Evolutionary conservation across 495 filamentous ascomycete species (phyloP).

Genomic region (Xylaria venustula): DNA sequence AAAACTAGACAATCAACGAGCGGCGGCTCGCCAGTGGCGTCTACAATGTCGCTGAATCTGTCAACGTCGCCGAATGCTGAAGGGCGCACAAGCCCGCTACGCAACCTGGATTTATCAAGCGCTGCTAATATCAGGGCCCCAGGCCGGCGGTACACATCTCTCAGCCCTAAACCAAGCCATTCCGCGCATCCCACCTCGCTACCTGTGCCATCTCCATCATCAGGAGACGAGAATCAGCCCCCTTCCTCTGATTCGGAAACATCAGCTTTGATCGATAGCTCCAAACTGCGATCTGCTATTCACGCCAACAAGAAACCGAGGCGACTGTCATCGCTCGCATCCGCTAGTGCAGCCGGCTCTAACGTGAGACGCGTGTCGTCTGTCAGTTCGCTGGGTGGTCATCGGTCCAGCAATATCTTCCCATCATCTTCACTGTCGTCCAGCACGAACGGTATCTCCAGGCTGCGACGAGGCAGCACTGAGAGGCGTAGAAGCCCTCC

Average conservation of each 20-base stretch:
- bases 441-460: slow-evolving; percentile 45
- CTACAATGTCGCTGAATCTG: slow-evolving; percentile 60
- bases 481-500: slow-evolving; percentile 45
- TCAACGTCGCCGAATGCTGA: slow-evolving; percentile 61
- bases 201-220: slow-evolving; percentile 15
- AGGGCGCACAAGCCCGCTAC: slow-evolving; percentile 57
- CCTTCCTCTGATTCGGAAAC: slow-evolving; percentile 47
- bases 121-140: slow-evolving; percentile 42
- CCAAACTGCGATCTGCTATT: slow-evolving; percentile 46
- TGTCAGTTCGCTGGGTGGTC: slow-evolving; percentile 17
- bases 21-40: slow-evolving; percentile 64
- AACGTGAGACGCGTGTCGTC: slow-evolving; percentile 39
- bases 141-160: slow-evolving; percentile 23
- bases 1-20: slow-evolving; percentile 50
- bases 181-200: slow-evolving; percentile 10
- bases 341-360: slow-evolving; percentile 19
- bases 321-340: slow-evolving; percentile 34
- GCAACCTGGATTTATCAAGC: slow-evolving; percentile 39
- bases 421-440: slow-evolving; percentile 32
- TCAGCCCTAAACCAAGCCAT: slow-evolving; percentile 24
- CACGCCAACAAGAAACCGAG: slow-evolving; percentile 44
- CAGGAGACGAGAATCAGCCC: slow-evolving; percentile 41
- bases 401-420: slow-evolving; percentile 32
- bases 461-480: slow-evolving; percentile 37
- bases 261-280: slow-evolving; percentile 38